phyloP scores from a whole-genome alignment of 371 early-diverging fungal species.

The Mucor plumbeus region DNA sequence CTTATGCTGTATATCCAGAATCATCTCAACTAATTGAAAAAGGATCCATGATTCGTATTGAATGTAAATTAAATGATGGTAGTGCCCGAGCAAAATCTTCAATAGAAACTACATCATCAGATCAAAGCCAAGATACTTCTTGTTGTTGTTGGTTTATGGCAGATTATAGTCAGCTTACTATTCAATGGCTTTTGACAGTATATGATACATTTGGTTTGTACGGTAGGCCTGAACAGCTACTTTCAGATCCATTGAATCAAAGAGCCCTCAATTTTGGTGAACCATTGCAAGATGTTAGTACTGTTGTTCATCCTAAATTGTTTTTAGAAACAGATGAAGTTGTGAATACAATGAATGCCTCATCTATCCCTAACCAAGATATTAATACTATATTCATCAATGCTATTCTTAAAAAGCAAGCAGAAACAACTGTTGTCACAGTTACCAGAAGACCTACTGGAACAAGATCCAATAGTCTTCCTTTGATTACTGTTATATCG shows the following conservation, averaged over 20 bases:
- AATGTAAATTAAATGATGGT: slow-evolving; percentile 34
- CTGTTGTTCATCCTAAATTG: slow-evolving; percentile 24
- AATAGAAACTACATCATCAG: background rate
- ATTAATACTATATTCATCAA: slow-evolving; percentile 22
- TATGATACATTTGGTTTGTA: slow-evolving; percentile 57
- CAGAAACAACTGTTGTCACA: background rate
- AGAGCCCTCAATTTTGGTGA: slow-evolving; percentile 45
- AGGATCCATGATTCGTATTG: slow-evolving; percentile 51
- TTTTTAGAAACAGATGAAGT: slow-evolving; percentile 43
- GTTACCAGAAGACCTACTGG: slow-evolving; percentile 25
- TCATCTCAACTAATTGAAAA: slow-evolving; percentile 51
- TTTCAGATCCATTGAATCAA: slow-evolving; percentile 29
- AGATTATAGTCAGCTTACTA: slow-evolving; percentile 38
- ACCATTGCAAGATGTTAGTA: slow-evolving; percentile 13
- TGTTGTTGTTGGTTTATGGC: slow-evolving; percentile 53
- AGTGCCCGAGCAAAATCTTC: background rate
- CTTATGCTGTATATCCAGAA: slow-evolving; percentile 78
- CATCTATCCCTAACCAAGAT: slow-evolving; percentile 1
- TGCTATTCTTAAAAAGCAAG: slow-evolving; percentile 14
- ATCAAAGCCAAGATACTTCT: slow-evolving; percentile 15
- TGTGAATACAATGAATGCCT: slow-evolving; percentile 26
- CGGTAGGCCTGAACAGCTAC: slow-evolving; percentile 44
- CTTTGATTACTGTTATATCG: slow-evolving; percentile 40
- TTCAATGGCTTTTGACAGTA: slow-evolving; percentile 44
- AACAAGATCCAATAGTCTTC: slow-evolving; percentile 45